Percentiles rank a stretch among this genome's conserved stretches.
These are phyloP conservation scores for Chlorella variabilis DNA, from an alignment of 163 green algal genomes.

Conservation along the genomic window DNA sequence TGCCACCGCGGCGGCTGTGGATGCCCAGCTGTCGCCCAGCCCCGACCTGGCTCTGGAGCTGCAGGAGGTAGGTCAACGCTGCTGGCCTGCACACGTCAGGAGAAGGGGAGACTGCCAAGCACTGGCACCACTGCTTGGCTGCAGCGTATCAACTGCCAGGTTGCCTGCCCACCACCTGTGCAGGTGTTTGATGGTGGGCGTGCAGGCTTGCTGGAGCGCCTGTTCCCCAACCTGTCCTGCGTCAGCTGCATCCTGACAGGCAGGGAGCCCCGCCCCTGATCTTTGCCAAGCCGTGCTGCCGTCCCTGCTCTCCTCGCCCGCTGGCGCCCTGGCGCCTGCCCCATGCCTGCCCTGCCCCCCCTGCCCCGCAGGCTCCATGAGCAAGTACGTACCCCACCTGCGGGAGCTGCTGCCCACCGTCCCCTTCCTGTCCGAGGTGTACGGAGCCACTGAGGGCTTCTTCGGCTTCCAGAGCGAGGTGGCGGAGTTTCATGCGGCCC, in stretches of 20 bases:
- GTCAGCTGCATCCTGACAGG: conserved; percentile 11
- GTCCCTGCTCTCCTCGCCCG: background rate
- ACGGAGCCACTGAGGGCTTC: background rate
- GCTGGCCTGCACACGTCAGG: too few species aligned
- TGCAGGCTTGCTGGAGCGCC: background rate
- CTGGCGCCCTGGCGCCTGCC: too few species aligned
- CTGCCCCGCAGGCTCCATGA: conserved; percentile 28
- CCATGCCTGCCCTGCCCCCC: background rate
- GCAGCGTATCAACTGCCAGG: too few species aligned
- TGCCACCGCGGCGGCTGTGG: background rate
- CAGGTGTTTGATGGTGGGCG: conserved; percentile 31
- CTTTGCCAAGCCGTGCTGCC: too few species aligned
- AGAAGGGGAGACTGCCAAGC: too few species aligned
- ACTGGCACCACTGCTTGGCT: too few species aligned
- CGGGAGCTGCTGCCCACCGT: conserved; percentile 20
- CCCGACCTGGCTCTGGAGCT: background rate
- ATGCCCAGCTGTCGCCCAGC: background rate
- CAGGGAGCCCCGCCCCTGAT: too few species aligned
- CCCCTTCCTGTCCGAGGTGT: background rate
- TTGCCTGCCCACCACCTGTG: too few species aligned
- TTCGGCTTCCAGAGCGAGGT: background rate
- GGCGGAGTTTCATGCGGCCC: background rate
- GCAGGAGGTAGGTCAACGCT: background rate
- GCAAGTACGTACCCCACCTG: conserved; percentile 20
- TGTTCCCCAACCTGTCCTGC: background rate